These are phyloP conservation scores for Pontederia paniculata DNA, from an alignment of 176 grass and related monocot genomes.

Conservation along the genomic window DNA sequence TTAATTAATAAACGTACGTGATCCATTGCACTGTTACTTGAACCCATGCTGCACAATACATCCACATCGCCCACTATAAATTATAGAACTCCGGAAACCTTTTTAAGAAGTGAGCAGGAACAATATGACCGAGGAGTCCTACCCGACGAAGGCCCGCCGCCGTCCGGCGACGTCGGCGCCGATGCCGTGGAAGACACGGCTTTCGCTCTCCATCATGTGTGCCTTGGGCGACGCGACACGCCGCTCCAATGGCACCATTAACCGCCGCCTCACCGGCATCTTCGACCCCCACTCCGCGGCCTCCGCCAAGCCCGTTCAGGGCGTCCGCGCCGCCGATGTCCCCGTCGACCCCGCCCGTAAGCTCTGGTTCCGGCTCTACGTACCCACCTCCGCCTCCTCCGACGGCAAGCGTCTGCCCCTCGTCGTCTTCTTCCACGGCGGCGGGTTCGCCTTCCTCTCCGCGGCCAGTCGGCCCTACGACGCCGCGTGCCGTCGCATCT, in stretches of 20 bases:
- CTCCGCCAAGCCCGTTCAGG: constrained; percentile 11
- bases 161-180: too few species aligned
- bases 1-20: too few species aligned
- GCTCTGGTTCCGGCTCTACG: constrained; percentile 45
- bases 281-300: constrained; percentile 20
- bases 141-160: too few species aligned
- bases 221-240: constrained; percentile 13
- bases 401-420: not conserved
- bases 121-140: too few species aligned
- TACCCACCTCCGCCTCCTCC: not conserved
- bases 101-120: too few species aligned
- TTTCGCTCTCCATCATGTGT: constrained; percentile 16
- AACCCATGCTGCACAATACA: too few species aligned
- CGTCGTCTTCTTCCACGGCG: constrained; percentile 72
- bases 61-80: too few species aligned
- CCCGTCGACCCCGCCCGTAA: constrained; percentile 20
- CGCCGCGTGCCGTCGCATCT: constrained; percentile 55
- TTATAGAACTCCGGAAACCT: too few species aligned
- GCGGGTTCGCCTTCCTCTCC: constrained; percentile 73
- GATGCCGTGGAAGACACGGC: not conserved
- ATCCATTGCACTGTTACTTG: too few species aligned
- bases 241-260: constrained; percentile 42
- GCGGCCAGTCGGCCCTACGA: constrained; percentile 38
- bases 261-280: constrained; percentile 34
- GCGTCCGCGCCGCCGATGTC: constrained; percentile 41